Conservation (phyloP, 192 early-diverging fungal species). For the Backusella luteola region DNA sequence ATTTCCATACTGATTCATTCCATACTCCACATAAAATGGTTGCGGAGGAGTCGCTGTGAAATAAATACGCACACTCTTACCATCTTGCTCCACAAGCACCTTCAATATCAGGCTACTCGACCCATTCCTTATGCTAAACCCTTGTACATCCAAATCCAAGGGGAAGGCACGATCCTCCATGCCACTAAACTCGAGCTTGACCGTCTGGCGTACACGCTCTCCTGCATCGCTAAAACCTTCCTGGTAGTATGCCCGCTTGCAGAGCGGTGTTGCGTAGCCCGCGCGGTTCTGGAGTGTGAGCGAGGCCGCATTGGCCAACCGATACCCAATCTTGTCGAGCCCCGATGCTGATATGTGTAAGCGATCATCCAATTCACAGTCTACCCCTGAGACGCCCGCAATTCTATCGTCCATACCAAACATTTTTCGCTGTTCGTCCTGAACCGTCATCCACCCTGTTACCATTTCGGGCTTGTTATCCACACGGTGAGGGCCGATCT, state of each 20-base stretch:
- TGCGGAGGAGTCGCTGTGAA: not conserved
- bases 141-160: not conserved
- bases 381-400: conserved; percentile 23
- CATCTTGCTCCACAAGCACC: not conserved
- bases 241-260: not conserved
- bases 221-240: no score
- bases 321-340: conserved; percentile 8
- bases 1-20: conserved; percentile 6
- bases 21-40: conserved; percentile 10
- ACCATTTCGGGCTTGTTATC: not conserved
- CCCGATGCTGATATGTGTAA: conserved; percentile 24
- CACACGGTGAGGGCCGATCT: conserved; percentile 14
- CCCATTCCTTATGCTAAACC: not conserved
- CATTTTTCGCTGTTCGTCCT: conserved; percentile 17
- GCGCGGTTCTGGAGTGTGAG: not conserved
- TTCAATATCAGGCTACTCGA: not conserved
- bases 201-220: not conserved
- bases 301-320: conserved; percentile 11
- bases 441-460: conserved; percentile 18
- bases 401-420: not conserved
- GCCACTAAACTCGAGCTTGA: not conserved
- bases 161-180: not conserved
- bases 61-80: not conserved
- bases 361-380: conserved; percentile 25
- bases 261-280: not conserved